A percentile compares a stretch with the other conserved stretches of the same genome.
These are phyloP conservation scores for Maudiozyma serrabonitensis DNA, from an alignment of 805 yeast genomes.

Conservation along the genomic window DNA sequence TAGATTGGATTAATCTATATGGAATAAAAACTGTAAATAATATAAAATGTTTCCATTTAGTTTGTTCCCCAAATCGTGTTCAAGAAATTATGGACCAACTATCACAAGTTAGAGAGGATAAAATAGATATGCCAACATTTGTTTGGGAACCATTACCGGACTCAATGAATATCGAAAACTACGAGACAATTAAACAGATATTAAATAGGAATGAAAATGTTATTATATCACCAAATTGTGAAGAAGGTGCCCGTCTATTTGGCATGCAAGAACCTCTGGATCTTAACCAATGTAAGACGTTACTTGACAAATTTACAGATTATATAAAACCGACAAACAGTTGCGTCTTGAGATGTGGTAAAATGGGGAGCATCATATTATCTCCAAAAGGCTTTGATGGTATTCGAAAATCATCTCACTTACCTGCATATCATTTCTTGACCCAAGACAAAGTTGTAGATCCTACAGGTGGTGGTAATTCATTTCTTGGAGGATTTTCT, in stretches of 20 bases:
- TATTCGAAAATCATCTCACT: slow-evolving; percentile 29
- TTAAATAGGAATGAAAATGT: slow-evolving; percentile 11
- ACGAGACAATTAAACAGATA: slow-evolving; percentile 21
- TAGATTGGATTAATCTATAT: slow-evolving; percentile 33
- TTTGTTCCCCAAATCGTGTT: slow-evolving; percentile 64
- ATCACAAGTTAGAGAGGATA: background rate
- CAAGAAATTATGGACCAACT: slow-evolving; percentile 35
- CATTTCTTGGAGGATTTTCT: slow-evolving; percentile 75
- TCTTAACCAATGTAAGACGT: slow-evolving; percentile 31
- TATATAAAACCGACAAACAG: slow-evolving; percentile 31
- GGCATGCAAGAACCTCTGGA: slow-evolving; percentile 38
- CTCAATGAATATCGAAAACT: slow-evolving; percentile 46
- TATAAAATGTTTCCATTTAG: slow-evolving; percentile 48
- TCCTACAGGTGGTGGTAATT: slow-evolving; percentile 93
- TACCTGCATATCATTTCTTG: slow-evolving; percentile 65
- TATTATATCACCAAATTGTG: slow-evolving; percentile 68
- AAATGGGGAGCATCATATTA: slow-evolving; percentile 51
- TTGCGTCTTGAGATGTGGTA: slow-evolving; percentile 65
- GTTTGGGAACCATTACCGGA: slow-evolving; percentile 88
- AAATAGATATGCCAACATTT: slow-evolving; percentile 16
- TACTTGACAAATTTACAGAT: slow-evolving; percentile 35
- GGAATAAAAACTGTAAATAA: slow-evolving; percentile 30
- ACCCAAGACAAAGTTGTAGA: slow-evolving; percentile 48
- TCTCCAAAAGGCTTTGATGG: background rate
- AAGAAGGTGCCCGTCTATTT: slow-evolving; percentile 65